phyloP scores from a whole-genome alignment of 2,329 filamentous ascomycete species.

The Pyricularia sp. region DNA sequence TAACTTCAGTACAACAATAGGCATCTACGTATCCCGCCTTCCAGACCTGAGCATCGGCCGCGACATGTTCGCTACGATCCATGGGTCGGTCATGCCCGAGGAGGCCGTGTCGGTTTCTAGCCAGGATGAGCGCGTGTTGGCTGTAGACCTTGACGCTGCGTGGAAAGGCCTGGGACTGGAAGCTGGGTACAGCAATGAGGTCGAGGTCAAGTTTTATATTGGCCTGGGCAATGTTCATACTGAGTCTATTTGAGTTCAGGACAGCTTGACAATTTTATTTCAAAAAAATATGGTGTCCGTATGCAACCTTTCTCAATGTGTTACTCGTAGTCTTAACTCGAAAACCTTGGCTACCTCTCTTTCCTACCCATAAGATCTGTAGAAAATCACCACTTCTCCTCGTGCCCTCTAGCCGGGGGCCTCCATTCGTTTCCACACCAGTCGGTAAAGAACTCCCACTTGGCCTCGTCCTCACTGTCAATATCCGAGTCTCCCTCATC shows the following conservation, averaged over 20 bases:
- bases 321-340: background rate
- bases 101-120: constrained; percentile 53
- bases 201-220: constrained; percentile 56
- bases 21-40: constrained; percentile 68
- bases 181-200: constrained; percentile 72
- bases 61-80: constrained; percentile 67
- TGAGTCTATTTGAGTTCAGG: background rate
- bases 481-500: background rate
- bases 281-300: background rate
- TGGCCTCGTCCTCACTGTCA: background rate
- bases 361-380: too few species aligned
- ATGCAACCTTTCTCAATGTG: background rate
- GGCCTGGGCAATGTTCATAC: constrained; percentile 6
- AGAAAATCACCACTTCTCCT: too few species aligned
- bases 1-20: constrained; percentile 25
- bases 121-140: constrained; percentile 50
- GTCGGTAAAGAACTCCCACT: background rate
- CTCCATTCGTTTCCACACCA: background rate
- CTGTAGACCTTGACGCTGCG: constrained; percentile 67
- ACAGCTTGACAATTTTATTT: background rate
- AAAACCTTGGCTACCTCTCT: too few species aligned
- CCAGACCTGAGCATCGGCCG: constrained; percentile 47
- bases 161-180: constrained; percentile 67
- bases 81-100: constrained; percentile 58
- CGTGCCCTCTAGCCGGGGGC: background rate